Conservation (phyloP, 106 monocot genomes). For the Posidonia australis region DNA sequence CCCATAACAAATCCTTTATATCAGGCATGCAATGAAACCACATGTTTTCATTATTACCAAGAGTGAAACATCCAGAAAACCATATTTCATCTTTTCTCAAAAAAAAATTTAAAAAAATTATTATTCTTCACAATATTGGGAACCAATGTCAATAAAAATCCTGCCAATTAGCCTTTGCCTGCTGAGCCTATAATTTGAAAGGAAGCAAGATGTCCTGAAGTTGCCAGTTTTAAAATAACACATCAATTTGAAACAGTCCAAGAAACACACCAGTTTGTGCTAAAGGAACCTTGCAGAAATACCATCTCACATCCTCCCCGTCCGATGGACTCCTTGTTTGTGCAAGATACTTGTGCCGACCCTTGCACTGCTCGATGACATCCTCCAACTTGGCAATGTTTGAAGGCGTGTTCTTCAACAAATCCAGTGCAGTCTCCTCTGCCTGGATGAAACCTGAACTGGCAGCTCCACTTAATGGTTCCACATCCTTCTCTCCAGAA, state of each 20-base stretch:
- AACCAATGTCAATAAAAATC: too few relatives aligned
- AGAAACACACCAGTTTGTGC: conserved; percentile 37
- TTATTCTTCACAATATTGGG: too few relatives aligned
- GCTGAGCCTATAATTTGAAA: too few relatives aligned
- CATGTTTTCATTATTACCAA: too few relatives aligned
- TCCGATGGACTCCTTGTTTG: conserved; percentile 83
- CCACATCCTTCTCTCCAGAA: conserved; percentile 1
- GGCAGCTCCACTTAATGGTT: background rate
- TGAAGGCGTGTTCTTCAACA: conserved; percentile 89
- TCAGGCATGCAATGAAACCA: too few relatives aligned
- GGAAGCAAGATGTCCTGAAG: too few relatives aligned
- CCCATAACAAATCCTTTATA: too few relatives aligned
- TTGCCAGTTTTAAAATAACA: background rate
- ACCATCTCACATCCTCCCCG: conserved; percentile 90
- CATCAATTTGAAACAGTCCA: background rate
- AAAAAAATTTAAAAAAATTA: too few relatives aligned
- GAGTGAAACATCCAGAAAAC: too few relatives aligned
- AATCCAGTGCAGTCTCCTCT: conserved; percentile 52
- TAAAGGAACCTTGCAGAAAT: conserved; percentile 87
- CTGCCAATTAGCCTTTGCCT: too few relatives aligned
- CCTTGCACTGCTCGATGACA: conserved; percentile 67
- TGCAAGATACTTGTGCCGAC: conserved; percentile 68
- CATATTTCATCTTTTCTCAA: too few relatives aligned
- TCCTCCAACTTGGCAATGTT: conserved; percentile 94
- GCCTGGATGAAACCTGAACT: conserved; percentile 4